Conservation (phyloP, 177 flowering plant genomes). For the Vitis hybrid region DNA sequence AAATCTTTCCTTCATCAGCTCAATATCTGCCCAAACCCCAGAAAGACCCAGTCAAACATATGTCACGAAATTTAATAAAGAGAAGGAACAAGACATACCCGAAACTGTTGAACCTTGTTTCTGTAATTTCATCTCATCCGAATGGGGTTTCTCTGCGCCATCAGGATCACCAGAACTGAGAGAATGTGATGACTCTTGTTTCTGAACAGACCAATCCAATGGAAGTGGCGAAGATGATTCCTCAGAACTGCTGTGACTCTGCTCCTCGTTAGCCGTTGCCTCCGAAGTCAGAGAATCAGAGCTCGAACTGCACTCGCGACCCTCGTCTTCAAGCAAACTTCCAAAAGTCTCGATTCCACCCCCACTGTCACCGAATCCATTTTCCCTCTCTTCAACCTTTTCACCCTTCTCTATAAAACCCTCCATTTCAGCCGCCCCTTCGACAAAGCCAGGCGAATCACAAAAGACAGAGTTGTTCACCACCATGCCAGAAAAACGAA, state of each 20-base stretch:
- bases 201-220: slow-evolving; percentile 36
- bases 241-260: slow-evolving; percentile 44
- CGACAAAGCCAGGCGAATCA: slow-evolving; percentile 22
- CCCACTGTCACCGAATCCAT: slow-evolving; percentile 22
- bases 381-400: slow-evolving; percentile 22
- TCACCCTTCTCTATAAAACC: slow-evolving; percentile 26
- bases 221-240: slow-evolving; percentile 41
- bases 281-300: slow-evolving; percentile 51
- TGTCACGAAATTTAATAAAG: not conserved
- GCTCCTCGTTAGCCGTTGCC: slow-evolving; percentile 43
- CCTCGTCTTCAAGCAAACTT: slow-evolving; percentile 28
- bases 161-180: slow-evolving; percentile 15
- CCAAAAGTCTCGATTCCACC: slow-evolving; percentile 15
- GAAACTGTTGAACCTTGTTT: slow-evolving; percentile 46
- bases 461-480: slow-evolving; percentile 40
- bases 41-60: slow-evolving; percentile 7
- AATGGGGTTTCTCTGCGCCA: slow-evolving; percentile 28
- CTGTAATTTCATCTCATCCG: slow-evolving; percentile 36
- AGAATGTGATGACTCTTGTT: slow-evolving; percentile 27
- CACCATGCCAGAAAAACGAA: slow-evolving; percentile 27
- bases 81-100: slow-evolving; percentile 30
- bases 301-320: slow-evolving; percentile 49
- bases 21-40: slow-evolving; percentile 37
- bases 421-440: slow-evolving; percentile 36
- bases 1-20: slow-evolving; percentile 76